Conservation (phyloP, 768 basidiomycete species). For the Dictyophora rubrovolvata region DNA sequence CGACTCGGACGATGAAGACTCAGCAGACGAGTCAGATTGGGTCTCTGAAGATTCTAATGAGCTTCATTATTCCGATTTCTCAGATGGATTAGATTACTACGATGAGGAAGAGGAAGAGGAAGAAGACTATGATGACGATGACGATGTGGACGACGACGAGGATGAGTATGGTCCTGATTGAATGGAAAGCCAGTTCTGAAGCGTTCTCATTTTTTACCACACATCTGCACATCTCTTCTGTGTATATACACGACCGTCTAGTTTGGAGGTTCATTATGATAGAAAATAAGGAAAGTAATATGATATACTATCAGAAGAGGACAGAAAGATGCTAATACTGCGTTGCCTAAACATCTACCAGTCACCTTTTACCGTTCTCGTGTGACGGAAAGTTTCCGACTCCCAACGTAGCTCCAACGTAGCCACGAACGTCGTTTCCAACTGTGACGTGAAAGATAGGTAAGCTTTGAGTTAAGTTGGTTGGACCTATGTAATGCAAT, state of each 20-base stretch:
- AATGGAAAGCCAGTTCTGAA: neutral
- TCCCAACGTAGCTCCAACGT: too few relatives aligned
- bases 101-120: conserved; percentile 20
- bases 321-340: neutral
- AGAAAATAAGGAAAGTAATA: neutral
- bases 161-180: conserved; percentile 9
- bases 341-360: too few relatives aligned
- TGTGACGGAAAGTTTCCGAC: too few relatives aligned
- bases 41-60: conserved; percentile 1
- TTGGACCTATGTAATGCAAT: too few relatives aligned
- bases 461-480: too few relatives aligned
- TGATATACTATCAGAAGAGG: neutral
- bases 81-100: neutral
- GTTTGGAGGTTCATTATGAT: neutral
- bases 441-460: too few relatives aligned
- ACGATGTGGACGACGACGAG: conserved; percentile 13
- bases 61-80: neutral
- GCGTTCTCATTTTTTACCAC: neutral
- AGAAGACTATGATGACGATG: conserved; percentile 10
- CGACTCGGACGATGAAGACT: conserved; percentile 1
- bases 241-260: neutral
- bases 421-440: too few relatives aligned
- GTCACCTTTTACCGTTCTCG: too few relatives aligned
- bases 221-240: too few relatives aligned
- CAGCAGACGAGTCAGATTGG: neutral